Base-by-base conservation (phyloP, 495 filamentous ascomycete species). In the Penicillium malachiteum region DNA sequence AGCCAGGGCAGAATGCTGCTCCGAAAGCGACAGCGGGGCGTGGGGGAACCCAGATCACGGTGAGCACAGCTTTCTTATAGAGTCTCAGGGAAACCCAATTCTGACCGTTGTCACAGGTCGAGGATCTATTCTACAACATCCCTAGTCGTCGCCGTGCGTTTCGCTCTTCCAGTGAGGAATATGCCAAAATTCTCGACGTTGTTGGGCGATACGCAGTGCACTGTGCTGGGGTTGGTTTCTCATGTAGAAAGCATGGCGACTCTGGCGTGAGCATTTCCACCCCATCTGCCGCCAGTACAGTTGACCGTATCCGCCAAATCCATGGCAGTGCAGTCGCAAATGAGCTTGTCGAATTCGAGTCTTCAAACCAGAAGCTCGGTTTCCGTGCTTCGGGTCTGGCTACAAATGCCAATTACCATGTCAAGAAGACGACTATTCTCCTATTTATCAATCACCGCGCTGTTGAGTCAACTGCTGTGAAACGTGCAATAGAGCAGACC, bases 361-460 rank as follows among this genome's bases (percentile, higher is more conserved):
- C 83, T 3, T 80, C 84, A 16, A 89, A 96, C 62, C 79, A 84
- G 8, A 85, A 88, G 52, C 89, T 87, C 72, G 92, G 90, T 0
- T 96, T 96, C 74, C 88, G 81, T 53, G 87, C 87, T 17, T 82
- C 85, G 7, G 94, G 90, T 0, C 86, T 88, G 72, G 84, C 87
- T 11, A 97, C 90, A 31, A 99, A 96, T 65, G 93, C 95, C 17
- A 99, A 99, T 63, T 96, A 97, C 71, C 88, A 89, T 69, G 86
- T 94, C 54, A 99, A 97, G 71, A 89, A 87, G 67, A 96, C 91
- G 0, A 87, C 82, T 0, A 78, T 97, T 8, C 77, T 99, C 7
- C 79, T 99, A 4, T 99, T 99, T 71, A 97, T 99, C 69, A 99
- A 99, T 60, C 91, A 97, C 68, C 87, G 95, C 21, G 87, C 91